These are phyloP conservation scores for Neocallimastix lanati DNA, from an alignment of 192 early-diverging fungal species.

Conservation along the genomic window DNA sequence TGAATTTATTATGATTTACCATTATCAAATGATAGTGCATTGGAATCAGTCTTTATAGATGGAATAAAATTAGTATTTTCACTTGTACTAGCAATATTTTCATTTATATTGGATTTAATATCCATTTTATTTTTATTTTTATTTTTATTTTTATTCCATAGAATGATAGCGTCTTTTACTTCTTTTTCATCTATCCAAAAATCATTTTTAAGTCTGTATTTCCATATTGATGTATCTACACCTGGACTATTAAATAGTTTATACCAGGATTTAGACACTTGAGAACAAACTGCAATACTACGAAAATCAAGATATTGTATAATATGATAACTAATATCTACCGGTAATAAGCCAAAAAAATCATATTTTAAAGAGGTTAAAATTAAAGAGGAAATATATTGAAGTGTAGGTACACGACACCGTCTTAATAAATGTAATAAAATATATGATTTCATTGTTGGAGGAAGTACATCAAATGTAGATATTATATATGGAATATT, in stretches of 20 bases:
- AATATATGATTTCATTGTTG: conserved; percentile 63
- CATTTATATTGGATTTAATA: background rate
- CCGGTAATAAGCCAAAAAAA: conserved; percentile 58
- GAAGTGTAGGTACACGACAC: conserved; percentile 59
- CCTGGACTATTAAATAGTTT: background rate
- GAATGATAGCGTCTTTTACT: background rate
- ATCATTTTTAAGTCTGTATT: conserved; percentile 3
- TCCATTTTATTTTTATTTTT: background rate
- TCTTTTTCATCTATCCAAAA: background rate
- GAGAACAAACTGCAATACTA: background rate
- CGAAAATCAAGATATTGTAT: conserved; percentile 10
- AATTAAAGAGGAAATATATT: conserved; percentile 80
- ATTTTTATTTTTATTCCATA: background rate
- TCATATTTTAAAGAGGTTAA: conserved; percentile 79
- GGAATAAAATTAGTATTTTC: background rate
- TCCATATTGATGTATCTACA: conserved; percentile 15
- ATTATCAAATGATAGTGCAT: background rate
- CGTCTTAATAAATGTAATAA: conserved; percentile 75
- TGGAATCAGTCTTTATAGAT: background rate
- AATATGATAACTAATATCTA: conserved; percentile 25
- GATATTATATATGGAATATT: conserved; percentile 32
- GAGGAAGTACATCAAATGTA: conserved; percentile 63
- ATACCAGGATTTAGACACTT: background rate
- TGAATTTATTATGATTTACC: too few relatives aligned
- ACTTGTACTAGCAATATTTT: background rate